Conservation (phyloP, 306 rosid species). For the Casuarina glauca region DNA sequence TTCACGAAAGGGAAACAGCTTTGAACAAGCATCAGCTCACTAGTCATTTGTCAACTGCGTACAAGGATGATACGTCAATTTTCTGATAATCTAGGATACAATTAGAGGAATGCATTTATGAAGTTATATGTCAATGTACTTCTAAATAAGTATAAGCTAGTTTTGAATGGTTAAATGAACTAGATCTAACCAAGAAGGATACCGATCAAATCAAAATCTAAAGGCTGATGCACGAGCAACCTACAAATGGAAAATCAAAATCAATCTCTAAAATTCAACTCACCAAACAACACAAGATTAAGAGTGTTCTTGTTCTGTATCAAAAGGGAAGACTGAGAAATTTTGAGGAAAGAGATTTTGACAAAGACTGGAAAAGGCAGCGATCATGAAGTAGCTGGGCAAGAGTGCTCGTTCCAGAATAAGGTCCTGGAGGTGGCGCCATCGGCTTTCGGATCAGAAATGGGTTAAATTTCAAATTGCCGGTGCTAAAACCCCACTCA, state of each 20-base stretch:
- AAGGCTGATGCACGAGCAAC: conserved; percentile 53
- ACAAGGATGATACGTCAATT: no score
- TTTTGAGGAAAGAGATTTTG: not conserved
- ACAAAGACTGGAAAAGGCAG: not conserved
- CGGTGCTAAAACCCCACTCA: not conserved
- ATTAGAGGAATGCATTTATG: not conserved
- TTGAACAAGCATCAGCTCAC: not conserved
- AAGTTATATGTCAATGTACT: not conserved
- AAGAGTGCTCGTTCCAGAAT: conserved; percentile 53
- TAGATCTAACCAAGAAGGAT: not conserved
- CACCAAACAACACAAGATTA: not conserved
- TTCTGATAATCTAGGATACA: no score
- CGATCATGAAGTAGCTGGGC: conserved; percentile 31
- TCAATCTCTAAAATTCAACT: not conserved
- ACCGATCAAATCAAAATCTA: no score
- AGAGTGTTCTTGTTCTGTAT: not conserved
- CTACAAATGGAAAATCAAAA: conserved; percentile 12
- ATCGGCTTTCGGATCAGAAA: conserved; percentile 23
- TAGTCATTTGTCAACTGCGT: no score
- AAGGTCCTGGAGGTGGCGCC: conserved; percentile 49
- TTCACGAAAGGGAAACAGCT: not conserved
- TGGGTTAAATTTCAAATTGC: conserved; percentile 3
- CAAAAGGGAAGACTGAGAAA: not conserved
- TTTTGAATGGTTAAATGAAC: not conserved
- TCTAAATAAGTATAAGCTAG: not conserved